Conservation (phyloP, 371 early-diverging fungal genomes). For the Dichotomocladium elegans region DNA sequence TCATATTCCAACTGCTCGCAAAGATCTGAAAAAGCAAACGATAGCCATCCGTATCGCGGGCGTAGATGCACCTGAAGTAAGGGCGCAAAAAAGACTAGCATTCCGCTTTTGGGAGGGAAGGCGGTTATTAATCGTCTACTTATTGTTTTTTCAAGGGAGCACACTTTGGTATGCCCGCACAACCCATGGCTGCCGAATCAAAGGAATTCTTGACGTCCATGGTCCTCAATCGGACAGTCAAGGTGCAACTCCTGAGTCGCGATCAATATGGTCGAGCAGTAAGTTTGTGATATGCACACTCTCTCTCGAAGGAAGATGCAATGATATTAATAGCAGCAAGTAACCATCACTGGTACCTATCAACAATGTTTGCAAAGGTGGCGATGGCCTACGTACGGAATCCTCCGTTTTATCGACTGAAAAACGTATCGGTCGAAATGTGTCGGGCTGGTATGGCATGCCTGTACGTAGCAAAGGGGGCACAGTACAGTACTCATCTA, state of each 20-base stretch:
- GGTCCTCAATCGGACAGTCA: conserved; percentile 45
- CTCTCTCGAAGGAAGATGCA: no score
- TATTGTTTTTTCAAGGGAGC: conserved; percentile 25
- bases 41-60: conserved; percentile 70
- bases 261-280: conserved; percentile 75
- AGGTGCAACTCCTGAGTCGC: conserved; percentile 46
- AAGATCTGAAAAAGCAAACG: conserved; percentile 57
- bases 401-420: conserved; percentile 36
- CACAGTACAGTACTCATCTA: conserved; percentile 59
- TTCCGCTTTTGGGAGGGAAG: neutral
- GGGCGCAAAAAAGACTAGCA: neutral
- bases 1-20: conserved; percentile 38
- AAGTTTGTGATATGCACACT: no score
- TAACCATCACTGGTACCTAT: neutral
- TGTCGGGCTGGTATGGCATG: conserved; percentile 62
- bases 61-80: conserved; percentile 77
- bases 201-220: conserved; percentile 49
- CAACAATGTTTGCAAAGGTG: conserved; percentile 31
- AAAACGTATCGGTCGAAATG: conserved; percentile 72
- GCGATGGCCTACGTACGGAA: conserved; percentile 59
- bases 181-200: conserved; percentile 63
- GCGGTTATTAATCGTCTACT: no score
- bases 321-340: neutral
- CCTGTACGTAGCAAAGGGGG: conserved; percentile 66
- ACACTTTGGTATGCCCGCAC: conserved; percentile 73